Evolutionary conservation across 306 rosid genomes (phyloP).

Genomic region (Chamaecrista fasciculata): DNA sequence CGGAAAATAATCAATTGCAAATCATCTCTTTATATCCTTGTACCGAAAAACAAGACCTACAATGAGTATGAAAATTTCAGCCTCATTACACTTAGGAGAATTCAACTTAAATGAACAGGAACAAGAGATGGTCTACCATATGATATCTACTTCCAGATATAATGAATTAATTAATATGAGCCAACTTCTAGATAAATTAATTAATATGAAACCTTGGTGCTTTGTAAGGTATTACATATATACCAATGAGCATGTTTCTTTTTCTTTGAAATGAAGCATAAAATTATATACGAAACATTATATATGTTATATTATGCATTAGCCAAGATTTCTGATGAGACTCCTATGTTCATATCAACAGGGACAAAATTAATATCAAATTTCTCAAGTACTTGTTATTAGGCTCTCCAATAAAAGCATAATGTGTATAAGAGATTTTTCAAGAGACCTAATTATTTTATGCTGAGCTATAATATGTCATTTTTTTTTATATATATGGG

Average conservation of each 20-base stretch:
- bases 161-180: too few species aligned
- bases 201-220: neutral
- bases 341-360: neutral
- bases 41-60: too few species aligned
- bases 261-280: neutral
- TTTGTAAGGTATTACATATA: too few species aligned
- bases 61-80: too few species aligned
- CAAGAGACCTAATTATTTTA: neutral
- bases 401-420: neutral
- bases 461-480: neutral
- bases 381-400: neutral
- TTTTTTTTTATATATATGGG: neutral
- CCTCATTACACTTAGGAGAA: neutral
- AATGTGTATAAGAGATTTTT: neutral
- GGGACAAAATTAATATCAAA: neutral
- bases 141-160: too few species aligned
- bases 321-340: neutral
- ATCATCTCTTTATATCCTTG: too few species aligned
- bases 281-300: neutral
- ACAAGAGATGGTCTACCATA: neutral
- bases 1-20: too few species aligned
- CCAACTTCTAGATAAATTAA: neutral
- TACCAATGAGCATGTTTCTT: too few species aligned
- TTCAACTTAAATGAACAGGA: neutral
- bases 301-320: too few species aligned